Evolutionary conservation across 1,284 basidiomycete species (phyloP).

Genomic region (Cutaneotrichosporon daszewskae): DNA sequence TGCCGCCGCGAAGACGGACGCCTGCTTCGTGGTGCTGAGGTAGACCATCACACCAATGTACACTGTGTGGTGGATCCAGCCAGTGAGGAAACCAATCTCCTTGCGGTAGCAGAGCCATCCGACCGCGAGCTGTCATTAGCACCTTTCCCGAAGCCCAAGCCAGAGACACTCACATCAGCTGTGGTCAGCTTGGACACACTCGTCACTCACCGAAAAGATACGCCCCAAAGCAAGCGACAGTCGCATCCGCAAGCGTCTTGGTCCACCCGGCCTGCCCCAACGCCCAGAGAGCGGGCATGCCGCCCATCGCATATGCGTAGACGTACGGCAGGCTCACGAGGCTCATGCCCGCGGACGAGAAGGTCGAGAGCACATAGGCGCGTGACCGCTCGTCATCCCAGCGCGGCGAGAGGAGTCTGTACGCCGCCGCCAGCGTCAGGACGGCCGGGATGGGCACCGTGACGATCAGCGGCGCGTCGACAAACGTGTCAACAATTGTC

Average conservation of each 20-base stretch:
- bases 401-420: no score
- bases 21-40: slow-evolving; percentile 47
- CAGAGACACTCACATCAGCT: slow-evolving; percentile 26
- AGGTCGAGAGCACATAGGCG: slow-evolving; percentile 56
- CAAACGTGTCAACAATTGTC: no score
- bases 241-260: slow-evolving; percentile 20
- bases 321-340: slow-evolving; percentile 52
- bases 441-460: no score
- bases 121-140: slow-evolving; percentile 27
- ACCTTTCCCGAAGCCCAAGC: not conserved
- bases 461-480: no score
- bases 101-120: slow-evolving; percentile 35
- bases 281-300: slow-evolving; percentile 22
- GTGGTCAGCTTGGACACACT: not conserved
- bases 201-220: slow-evolving; percentile 40
- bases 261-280: slow-evolving; percentile 27
- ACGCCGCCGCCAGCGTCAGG: no score
- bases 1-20: slow-evolving; percentile 53
- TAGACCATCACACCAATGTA: slow-evolving; percentile 55
- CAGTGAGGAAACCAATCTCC: slow-evolving; percentile 54
- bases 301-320: slow-evolving; percentile 44
- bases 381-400: no score
- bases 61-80: slow-evolving; percentile 58
- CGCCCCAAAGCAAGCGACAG: slow-evolving; percentile 36
- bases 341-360: slow-evolving; percentile 52